phyloP scores from a whole-genome alignment of 768 basidiomycete species.

The Steccherinum ochraceum region DNA sequence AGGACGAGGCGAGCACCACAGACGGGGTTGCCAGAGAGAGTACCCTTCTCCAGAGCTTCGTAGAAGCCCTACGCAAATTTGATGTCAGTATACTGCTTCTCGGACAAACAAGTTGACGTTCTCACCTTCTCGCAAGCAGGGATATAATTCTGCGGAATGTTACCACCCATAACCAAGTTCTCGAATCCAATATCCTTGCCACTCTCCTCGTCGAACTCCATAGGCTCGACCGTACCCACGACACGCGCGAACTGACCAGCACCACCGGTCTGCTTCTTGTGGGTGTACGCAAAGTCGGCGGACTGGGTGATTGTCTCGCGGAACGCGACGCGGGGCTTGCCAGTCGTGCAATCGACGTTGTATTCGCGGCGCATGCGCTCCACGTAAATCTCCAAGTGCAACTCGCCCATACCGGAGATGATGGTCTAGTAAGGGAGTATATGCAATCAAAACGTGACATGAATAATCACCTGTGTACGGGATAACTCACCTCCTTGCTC shows the following conservation, averaged over 20 bases:
- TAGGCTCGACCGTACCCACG: constrained; percentile 85
- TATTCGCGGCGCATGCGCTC: constrained; percentile 99
- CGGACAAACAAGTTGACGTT: background rate
- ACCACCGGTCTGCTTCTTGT: constrained; percentile 98
- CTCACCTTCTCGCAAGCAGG: constrained; percentile 89
- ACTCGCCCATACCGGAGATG: constrained; percentile 99
- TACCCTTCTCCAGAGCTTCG: constrained; percentile 89
- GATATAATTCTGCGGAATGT: constrained; percentile 86
- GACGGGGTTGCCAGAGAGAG: constrained; percentile 82
- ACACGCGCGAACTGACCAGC: constrained; percentile 96
- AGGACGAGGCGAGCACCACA: constrained; percentile 82
- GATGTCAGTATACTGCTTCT: constrained; percentile 2
- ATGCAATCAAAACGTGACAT: background rate
- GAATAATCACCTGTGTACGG: background rate
- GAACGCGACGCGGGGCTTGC: constrained; percentile 95
- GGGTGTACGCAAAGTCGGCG: constrained; percentile 82
- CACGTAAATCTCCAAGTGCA: constrained; percentile 98
- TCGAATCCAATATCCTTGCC: constrained; percentile 84
- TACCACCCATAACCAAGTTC: constrained; percentile 85
- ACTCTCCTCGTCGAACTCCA: constrained; percentile 65
- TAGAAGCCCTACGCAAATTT: constrained; percentile 80
- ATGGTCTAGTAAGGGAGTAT: constrained; percentile 59
- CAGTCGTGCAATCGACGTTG: constrained; percentile 86
- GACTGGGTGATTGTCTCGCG: constrained; percentile 87
- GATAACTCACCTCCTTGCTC: constrained; percentile 73